Evolutionary conservation across 2,329 filamentous ascomycete genomes (phyloP).

Genomic region (Aspergillus uvarum): DNA sequence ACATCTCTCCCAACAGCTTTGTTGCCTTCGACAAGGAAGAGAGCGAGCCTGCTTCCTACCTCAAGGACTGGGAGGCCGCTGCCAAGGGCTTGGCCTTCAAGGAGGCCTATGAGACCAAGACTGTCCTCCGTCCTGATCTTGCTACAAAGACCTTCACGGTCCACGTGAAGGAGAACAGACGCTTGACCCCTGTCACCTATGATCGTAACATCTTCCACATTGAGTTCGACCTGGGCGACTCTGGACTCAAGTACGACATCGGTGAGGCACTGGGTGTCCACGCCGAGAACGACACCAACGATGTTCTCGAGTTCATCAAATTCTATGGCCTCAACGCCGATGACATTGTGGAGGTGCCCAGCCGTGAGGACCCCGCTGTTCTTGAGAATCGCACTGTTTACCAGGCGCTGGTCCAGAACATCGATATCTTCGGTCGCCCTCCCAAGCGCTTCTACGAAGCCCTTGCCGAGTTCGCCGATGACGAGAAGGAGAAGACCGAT

Average conservation of each 20-base stretch:
- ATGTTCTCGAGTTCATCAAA: slow-evolving; percentile 82
- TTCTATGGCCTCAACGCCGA: slow-evolving; percentile 82
- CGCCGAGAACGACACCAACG: slow-evolving; percentile 80
- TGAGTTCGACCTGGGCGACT: slow-evolving; percentile 90
- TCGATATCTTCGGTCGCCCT: slow-evolving; percentile 95
- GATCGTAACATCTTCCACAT: slow-evolving; percentile 99
- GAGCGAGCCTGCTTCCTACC: slow-evolving; percentile 62
- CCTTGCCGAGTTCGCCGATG: slow-evolving; percentile 78
- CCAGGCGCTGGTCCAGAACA: slow-evolving; percentile 85
- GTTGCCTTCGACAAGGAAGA: slow-evolving; percentile 75
- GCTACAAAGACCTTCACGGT: slow-evolving; percentile 82
- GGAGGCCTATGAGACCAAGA: slow-evolving; percentile 80
- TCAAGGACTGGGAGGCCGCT: slow-evolving; percentile 77
- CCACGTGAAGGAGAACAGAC: slow-evolving; percentile 90
- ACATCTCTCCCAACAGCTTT: slow-evolving; percentile 79
- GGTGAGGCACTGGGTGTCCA: slow-evolving; percentile 96
- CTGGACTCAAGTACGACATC: slow-evolving; percentile 92
- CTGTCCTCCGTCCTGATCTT: slow-evolving; percentile 77
- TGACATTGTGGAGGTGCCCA: slow-evolving; percentile 86
- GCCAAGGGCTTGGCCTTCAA: slow-evolving; percentile 91
- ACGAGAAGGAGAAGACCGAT: slow-evolving; percentile 78
- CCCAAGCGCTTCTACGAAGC: slow-evolving; percentile 98
- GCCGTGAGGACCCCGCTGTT: slow-evolving; percentile 70
- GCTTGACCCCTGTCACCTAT: slow-evolving; percentile 82
- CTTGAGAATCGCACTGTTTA: slow-evolving; percentile 89